Evolutionary conservation across 148 eudicot species (phyloP).

Genomic region (Salicornia ramosissima): DNA sequence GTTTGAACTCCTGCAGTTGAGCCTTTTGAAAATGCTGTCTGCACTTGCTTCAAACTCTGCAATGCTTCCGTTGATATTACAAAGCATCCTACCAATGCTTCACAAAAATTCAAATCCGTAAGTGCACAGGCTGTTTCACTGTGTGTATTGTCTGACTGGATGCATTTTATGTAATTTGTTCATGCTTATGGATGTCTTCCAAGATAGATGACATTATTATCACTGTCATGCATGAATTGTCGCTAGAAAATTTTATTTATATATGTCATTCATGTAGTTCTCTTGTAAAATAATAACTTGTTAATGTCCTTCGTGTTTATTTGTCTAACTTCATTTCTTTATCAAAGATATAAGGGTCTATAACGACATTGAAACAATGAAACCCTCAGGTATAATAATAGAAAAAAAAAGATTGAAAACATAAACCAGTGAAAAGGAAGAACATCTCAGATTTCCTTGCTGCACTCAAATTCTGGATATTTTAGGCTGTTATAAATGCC

Average conservation of each 20-base stretch:
- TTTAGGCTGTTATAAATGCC: not conserved
- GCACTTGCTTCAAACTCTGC: conserved; percentile 79
- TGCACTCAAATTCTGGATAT: not conserved
- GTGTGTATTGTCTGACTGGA: not conserved
- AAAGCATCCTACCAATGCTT: conserved; percentile 87
- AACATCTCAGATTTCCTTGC: not conserved
- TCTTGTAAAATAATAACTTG: not conserved
- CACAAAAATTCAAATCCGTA: conserved; percentile 75
- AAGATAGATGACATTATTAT: not conserved
- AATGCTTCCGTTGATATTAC: conserved; percentile 71
- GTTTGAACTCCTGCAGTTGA: conserved; percentile 47
- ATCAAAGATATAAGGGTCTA: not conserved
- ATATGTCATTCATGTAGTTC: not conserved
- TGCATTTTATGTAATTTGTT: not conserved
- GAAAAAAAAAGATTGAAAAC: not conserved
- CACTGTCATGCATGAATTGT: not conserved
- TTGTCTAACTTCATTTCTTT: not conserved
- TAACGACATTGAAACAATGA: not conserved
- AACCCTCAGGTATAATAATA: too few relatives aligned
- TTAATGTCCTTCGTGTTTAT: not conserved
- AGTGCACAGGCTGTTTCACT: conserved; percentile 14
- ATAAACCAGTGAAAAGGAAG: not conserved
- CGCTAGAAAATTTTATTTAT: not conserved
- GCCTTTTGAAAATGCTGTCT: conserved; percentile 67
- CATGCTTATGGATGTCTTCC: not conserved